phyloP scores from a whole-genome alignment of 495 filamentous ascomycete genomes.

The Podospora comata region DNA sequence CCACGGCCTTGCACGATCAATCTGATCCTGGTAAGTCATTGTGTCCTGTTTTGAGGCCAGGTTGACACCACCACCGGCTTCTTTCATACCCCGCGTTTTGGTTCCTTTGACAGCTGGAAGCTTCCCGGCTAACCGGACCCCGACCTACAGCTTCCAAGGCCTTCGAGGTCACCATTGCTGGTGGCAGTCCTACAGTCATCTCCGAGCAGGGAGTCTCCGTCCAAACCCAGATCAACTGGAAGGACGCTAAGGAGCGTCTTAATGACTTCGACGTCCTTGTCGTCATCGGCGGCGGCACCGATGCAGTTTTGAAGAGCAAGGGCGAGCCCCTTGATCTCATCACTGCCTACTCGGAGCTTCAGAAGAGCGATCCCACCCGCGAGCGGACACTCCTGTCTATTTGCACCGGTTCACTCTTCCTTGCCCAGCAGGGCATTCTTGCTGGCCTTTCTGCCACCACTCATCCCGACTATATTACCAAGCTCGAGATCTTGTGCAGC shows the following conservation, averaged over 20 bases:
- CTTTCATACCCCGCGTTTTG: constrained; percentile 3
- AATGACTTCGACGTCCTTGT: constrained; percentile 69
- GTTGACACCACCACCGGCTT: not conserved
- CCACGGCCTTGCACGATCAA: constrained; percentile 55
- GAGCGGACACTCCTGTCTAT: constrained; percentile 73
- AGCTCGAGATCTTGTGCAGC: constrained; percentile 65
- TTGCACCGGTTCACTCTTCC: constrained; percentile 70
- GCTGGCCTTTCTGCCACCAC: constrained; percentile 71
- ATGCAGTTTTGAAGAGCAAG: constrained; percentile 54
- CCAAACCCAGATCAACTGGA: constrained; percentile 64
- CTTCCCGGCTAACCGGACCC: not conserved
- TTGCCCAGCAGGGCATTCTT: constrained; percentile 69
- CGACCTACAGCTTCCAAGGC: constrained; percentile 47
- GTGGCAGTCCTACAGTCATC: constrained; percentile 51
- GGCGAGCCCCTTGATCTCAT: constrained; percentile 61
- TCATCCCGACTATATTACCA: constrained; percentile 59
- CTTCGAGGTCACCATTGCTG: constrained; percentile 68
- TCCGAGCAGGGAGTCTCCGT: constrained; percentile 74
- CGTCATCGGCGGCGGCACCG: constrained; percentile 60
- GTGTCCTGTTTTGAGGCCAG: constrained; percentile 3
- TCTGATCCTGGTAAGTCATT: constrained; percentile 57
- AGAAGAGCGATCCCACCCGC: constrained; percentile 61
- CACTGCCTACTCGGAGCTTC: constrained; percentile 63
- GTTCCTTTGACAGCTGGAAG: not conserved
- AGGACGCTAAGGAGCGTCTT: constrained; percentile 62